phyloP scores from a whole-genome alignment of 257 asterid species.

The Catharanthus roseus region DNA sequence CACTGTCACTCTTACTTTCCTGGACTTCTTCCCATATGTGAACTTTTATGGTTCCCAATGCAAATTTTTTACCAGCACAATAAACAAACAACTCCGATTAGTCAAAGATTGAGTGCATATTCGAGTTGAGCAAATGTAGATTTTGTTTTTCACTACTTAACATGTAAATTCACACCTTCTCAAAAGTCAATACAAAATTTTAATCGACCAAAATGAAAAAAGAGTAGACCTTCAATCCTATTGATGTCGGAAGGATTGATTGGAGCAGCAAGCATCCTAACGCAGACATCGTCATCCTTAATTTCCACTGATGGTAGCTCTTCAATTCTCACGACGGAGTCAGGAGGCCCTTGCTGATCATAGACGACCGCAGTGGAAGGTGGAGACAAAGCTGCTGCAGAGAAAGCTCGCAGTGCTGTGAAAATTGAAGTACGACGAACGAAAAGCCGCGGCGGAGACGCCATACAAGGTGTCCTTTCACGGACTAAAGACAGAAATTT shows the following conservation, averaged over 20 bases:
- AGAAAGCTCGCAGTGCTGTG: slow-evolving; percentile 39
- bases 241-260: slow-evolving; percentile 95
- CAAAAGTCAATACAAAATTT: not conserved
- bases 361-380: slow-evolving; percentile 85
- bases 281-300: slow-evolving; percentile 76
- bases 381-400: slow-evolving; percentile 57
- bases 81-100: not conserved
- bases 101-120: not conserved
- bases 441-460: slow-evolving; percentile 16
- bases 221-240: slow-evolving; percentile 69
- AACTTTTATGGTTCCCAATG: not conserved
- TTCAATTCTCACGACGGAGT: slow-evolving; percentile 52
- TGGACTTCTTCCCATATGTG: not conserved
- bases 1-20: not conserved
- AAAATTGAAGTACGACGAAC: slow-evolving; percentile 8
- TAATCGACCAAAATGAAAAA: slow-evolving; percentile 6
- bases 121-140: not conserved
- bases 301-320: slow-evolving; percentile 73
- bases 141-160: not conserved
- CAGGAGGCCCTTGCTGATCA: slow-evolving; percentile 87
- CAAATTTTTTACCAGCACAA: no score
- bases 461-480: slow-evolving; percentile 20
- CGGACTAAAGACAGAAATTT: slow-evolving; percentile 25
- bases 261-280: slow-evolving; percentile 92
- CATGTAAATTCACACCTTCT: not conserved